Evolutionary conservation across 1,284 basidiomycete genomes (phyloP), one percentile per base, ranked within the genome.

Genomic region (Ceratobasidium sp.): DNA sequence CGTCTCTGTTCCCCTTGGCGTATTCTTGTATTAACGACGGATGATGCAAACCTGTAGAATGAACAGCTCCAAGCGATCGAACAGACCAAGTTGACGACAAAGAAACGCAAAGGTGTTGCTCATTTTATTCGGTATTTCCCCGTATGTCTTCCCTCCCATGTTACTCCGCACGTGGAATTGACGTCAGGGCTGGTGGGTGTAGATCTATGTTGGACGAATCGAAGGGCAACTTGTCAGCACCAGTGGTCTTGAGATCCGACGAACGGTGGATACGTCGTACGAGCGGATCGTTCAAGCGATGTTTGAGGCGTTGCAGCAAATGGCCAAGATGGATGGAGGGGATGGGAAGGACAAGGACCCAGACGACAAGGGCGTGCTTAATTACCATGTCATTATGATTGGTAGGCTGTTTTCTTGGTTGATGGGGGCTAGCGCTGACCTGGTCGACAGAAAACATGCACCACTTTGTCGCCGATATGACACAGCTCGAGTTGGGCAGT

Each of bases 281-380:
- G 95, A 96, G 81, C 91, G 89, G 81, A 94, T 99, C 62, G 93
- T 96, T 44, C 90, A 93, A 78, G 88, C 92, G 35, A 97, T 99
- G 90, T 97, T 99, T 81, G 96, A 96, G 62, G 93, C 91, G 20
- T 85, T 99, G 74, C 96, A 97, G 85, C 95, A 98, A 79, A 96
- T 98, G 90, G 96, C 96, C 12, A 97, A 96, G 84, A 87, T 96
- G 86, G 93, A 96, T 77, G 93, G 93, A 0, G 94, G 82, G 0
- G 84, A 84, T 41, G 82, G 81, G 10, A 82, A 94, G 81, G 84
- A 83, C 30, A 82, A 94, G 80, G 84, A 82, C 23, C 92, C 91
- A 0, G 96, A 98, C 82, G 97, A 97, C 85, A 99, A 99, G 85
- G 96, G 96, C 0, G 95, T 97, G 83, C 88, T 99, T 74, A 98